phyloP scores from a whole-genome alignment of 768 basidiomycete species.

The Suillus hirtellus region DNA sequence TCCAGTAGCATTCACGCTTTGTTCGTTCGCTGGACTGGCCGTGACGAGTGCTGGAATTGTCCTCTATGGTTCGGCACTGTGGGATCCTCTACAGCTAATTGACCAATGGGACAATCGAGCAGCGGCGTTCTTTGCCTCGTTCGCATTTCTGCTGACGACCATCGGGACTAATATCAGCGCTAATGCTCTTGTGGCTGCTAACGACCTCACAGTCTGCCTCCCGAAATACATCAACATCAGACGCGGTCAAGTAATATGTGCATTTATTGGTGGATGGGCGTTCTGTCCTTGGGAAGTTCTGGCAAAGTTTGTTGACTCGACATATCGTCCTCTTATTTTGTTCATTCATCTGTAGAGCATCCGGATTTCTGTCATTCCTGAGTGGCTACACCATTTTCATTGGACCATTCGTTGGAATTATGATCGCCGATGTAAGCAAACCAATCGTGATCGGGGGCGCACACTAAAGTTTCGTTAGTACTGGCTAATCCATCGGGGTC shows the following conservation, averaged over 20 bases:
- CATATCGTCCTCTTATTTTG: neutral
- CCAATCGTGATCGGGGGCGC: neutral
- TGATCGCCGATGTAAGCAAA: slow-evolving; percentile 54
- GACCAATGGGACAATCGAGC: slow-evolving; percentile 84
- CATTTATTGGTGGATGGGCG: slow-evolving; percentile 80
- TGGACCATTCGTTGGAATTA: slow-evolving; percentile 81
- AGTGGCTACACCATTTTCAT: slow-evolving; percentile 84
- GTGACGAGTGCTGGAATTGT: slow-evolving; percentile 75
- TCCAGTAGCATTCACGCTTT: slow-evolving; percentile 73
- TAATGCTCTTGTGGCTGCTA: slow-evolving; percentile 70
- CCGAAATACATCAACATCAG: slow-evolving; percentile 81
- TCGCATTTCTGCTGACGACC: slow-evolving; percentile 54
- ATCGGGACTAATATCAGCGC: slow-evolving; percentile 53
- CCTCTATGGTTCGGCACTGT: slow-evolving; percentile 62
- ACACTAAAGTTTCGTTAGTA: slow-evolving; percentile 44
- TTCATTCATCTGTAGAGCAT: slow-evolving; percentile 36
- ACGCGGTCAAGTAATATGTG: slow-evolving; percentile 78
- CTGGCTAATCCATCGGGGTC: slow-evolving; percentile 72
- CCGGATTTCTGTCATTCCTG: slow-evolving; percentile 76
- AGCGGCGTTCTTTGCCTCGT: slow-evolving; percentile 80
- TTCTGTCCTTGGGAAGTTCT: slow-evolving; percentile 89
- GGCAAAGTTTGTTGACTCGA: slow-evolving; percentile 31
- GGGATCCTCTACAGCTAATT: slow-evolving; percentile 80
- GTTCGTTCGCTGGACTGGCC: slow-evolving; percentile 78
- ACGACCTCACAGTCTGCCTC: slow-evolving; percentile 80